Evolutionary conservation across 768 basidiomycete species (phyloP), one percentile per base, ranked within the genome.

Genomic region (Boletus tomentosulus): DNA sequence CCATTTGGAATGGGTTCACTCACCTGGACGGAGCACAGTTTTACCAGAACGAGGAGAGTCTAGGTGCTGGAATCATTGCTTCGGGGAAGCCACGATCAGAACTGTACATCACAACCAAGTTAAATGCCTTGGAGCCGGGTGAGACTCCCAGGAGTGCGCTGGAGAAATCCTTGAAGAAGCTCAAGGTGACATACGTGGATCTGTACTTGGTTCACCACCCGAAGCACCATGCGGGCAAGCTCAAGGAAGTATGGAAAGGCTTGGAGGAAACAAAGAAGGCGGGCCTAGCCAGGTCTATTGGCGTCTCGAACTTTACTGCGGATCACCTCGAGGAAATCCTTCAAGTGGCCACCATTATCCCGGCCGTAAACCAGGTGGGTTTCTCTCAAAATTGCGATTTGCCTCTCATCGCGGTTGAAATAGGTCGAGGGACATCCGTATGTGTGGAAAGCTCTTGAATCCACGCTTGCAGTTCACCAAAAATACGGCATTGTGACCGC

Each of bases 1-100:
- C 86, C 19, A 79, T 87, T 48, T 70, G 76, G n/a, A 75, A 71
- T 42, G 81, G 81, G 3, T 75, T 85, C 59, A 79, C 71, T 15
- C 85, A 86, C 62, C 73, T 87, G n/a, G 85, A 86, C 61, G 79
- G 80, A 19, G 84, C 83, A 3, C 83, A 85, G 62, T 51, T 69
- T 44, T 86, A 86, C 64, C 51, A 52, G 10, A 86, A 86, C 55
- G 84, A 86, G 61, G 73, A 73, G 1, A 72, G 71, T 1, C 71
- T 84, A n/a, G 83, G 80, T 1, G 71, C 65, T 15, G 82, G 79
- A 8, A 75, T 85, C 57, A 71, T 69, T 47, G 73, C 71, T 3
- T 77, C 81, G 2, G 76, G 77, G 27, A 81, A 76, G 58, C 64
- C 78, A 8, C 79, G 82, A n/a, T 76, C 76, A 0, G 76, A 79